Base-by-base conservation (phyloP, 2,329 filamentous ascomycete genomes). In the Xylaria arbuscula region DNA sequence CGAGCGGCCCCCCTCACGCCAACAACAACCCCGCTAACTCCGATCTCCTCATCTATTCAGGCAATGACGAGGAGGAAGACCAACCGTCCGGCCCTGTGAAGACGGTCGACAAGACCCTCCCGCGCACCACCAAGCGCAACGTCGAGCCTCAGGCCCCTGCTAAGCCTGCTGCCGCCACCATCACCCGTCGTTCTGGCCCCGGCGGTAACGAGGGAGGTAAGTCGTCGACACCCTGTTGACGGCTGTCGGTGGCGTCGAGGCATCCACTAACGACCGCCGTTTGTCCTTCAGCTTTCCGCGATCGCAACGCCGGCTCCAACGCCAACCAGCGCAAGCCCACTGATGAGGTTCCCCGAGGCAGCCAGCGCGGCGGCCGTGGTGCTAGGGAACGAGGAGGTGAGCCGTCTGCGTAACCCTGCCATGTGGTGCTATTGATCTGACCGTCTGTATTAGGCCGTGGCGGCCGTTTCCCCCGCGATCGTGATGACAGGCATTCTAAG, bases 201-300 rank as follows among this genome's bases (percentile, higher is more conserved):
- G 86, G 86, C 80, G 93, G 92, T 80, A 97, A 90, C 83, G 95
- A 98, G 82, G 92, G 90, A 86, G 94, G 95, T 98, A 86, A 83
- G 92, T 89, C 4, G 28, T 47, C 2, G 17, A 40, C 32, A 45
- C 56, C n/a, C 28, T 9, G 9, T 6, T 50, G 40, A 17, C n/a
- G n/a, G 10, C 32, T 8, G 50, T 45, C 67, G 56, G 69, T 73
- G n/a, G 10, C 40, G 10, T 47, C 13, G 8, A 36, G n/a, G 10
- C 40, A 7, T 47, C 13, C 3, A 36, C 63, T 64, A 34, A 67
- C 42, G 3, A n/a, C 24, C 17, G n/a, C 17, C 13, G 3, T 64
- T 19, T 62, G 9, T 42, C 36, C 34, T 66, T 32, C 77, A 97
- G 94, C 93, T 80, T 96, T 94, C 91, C 93, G 93, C 81, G 93